A percentile compares a stretch with the other conserved stretches of the same genome.
phyloP scores from a whole-genome alignment of 2,329 filamentous ascomycete genomes.

The Pochonia chlamydosporia region DNA sequence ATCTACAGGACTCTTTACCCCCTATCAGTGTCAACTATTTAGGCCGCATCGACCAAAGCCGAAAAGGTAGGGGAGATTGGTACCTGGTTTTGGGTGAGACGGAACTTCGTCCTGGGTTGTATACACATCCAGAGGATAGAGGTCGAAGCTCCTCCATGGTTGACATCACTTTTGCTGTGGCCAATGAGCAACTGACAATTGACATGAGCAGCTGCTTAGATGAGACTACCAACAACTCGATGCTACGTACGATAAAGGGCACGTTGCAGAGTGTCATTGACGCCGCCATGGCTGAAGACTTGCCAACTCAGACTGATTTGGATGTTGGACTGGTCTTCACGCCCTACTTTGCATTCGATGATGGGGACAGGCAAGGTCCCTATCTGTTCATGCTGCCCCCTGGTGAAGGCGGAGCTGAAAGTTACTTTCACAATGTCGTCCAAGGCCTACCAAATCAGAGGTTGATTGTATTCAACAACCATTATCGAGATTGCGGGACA shows the following conservation, averaged over 20 bases:
- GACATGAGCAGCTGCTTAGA: background rate
- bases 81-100: background rate
- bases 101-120: background rate
- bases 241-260: too few species aligned
- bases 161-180: background rate
- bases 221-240: too few species aligned
- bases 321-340: too few species aligned
- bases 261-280: too few species aligned
- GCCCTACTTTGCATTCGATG: background rate
- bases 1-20: background rate
- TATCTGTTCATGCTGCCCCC: constrained; percentile 1
- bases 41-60: background rate
- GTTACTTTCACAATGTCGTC: constrained; percentile 3
- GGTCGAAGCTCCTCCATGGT: background rate
- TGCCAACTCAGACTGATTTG: too few species aligned
- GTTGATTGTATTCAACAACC: constrained; percentile 2
- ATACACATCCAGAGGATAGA: background rate
- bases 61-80: background rate
- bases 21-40: constrained; percentile 1
- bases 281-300: too few species aligned
- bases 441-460: background rate
- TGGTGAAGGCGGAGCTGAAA: constrained; percentile 2
- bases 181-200: background rate
- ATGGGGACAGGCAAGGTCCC: background rate
- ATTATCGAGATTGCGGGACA: background rate